Conservation (phyloP, 129 eudicot species). For the Flaveria sonorensis region DNA sequence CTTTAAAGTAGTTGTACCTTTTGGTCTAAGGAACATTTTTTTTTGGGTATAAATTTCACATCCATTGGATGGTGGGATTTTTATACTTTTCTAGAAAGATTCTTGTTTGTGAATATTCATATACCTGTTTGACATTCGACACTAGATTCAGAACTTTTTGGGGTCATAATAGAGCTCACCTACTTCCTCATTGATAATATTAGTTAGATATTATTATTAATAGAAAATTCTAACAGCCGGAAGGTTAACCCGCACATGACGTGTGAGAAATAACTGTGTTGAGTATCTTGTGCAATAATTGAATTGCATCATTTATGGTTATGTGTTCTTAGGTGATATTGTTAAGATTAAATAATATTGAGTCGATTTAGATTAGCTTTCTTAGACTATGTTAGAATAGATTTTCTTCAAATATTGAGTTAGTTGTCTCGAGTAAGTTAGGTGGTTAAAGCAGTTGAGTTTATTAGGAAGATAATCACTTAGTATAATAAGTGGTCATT, state of each 20-base stretch:
- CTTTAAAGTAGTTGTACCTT: constrained; percentile 5
- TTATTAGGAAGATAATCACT: too few species aligned
- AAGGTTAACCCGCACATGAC: neutral
- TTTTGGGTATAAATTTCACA: neutral
- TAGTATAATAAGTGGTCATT: too few species aligned
- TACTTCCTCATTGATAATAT: neutral
- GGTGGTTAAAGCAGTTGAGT: too few species aligned
- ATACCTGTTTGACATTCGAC: constrained; percentile 14
- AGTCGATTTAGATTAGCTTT: too few species aligned
- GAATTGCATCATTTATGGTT: neutral
- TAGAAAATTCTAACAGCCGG: neutral
- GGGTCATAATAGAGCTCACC: neutral
- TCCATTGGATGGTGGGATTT: constrained; percentile 8
- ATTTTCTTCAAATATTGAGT: too few species aligned
- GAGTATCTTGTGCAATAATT: constrained; percentile 9
- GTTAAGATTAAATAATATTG: too few species aligned
- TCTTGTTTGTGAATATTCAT: constrained; percentile 31
- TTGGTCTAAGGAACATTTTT: neutral
- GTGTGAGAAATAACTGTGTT: neutral
- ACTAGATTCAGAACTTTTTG: neutral
- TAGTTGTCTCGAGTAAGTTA: too few species aligned
- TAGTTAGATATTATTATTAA: neutral
- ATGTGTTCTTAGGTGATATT: too few species aligned
- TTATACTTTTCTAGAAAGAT: constrained; percentile 20
- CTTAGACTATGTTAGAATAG: too few species aligned